Evolutionary conservation across 2,329 filamentous ascomycete genomes (phyloP).

Genomic region (Biscogniauxia marginata): DNA sequence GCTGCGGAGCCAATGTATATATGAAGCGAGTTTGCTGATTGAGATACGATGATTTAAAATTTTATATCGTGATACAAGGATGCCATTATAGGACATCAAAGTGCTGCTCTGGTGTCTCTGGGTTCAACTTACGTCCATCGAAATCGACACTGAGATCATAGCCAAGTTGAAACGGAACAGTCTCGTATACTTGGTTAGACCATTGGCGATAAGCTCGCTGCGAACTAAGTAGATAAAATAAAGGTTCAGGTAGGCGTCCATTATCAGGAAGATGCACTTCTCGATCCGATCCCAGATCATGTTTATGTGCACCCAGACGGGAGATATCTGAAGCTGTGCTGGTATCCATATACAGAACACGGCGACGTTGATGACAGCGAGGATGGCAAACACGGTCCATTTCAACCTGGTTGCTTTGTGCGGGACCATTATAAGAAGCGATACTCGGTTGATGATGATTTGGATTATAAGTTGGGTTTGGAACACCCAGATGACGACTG

Average conservation of each 20-base stretch:
- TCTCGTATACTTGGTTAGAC: conserved; percentile 45
- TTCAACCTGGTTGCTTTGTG: conserved; percentile 38
- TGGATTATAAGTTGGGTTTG: conserved; percentile 48
- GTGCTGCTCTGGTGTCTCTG: no score
- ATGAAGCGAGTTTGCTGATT: no score
- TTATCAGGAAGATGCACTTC: conserved; percentile 46
- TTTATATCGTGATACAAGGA: neutral
- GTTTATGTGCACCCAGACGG: conserved; percentile 41
- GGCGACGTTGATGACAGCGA: conserved; percentile 47
- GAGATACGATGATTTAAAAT: no score
- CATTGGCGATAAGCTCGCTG: conserved; percentile 42
- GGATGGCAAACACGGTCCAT: conserved; percentile 37
- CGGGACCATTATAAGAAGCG: conserved; percentile 42
- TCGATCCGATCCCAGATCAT: conserved; percentile 49
- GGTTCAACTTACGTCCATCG: conserved; percentile 41
- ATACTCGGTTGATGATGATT: conserved; percentile 50
- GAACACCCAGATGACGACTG: conserved; percentile 32
- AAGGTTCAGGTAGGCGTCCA: conserved; percentile 44
- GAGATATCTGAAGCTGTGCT: conserved; percentile 39
- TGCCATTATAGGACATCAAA: no score
- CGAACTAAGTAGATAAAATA: conserved; percentile 47
- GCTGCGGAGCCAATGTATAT: neutral
- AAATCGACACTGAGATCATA: conserved; percentile 43
- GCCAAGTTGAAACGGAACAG: conserved; percentile 45
- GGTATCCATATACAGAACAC: conserved; percentile 53